These are phyloP conservation scores for Ophiostoma sp. DNA, from an alignment of 2,329 filamentous ascomycete species.

Conservation along the genomic window DNA sequence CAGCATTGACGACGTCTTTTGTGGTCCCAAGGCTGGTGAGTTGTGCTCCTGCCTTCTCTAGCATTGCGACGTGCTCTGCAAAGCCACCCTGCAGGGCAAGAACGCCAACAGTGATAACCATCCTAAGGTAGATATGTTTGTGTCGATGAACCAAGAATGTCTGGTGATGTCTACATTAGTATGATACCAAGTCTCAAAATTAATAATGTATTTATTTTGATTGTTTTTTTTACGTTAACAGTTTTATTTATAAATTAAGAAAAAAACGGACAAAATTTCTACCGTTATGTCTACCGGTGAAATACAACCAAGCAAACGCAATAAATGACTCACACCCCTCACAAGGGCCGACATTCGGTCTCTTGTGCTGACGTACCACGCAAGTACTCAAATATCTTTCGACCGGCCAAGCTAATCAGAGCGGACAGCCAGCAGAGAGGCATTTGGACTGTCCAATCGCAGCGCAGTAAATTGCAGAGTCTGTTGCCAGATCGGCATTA, in stretches of 20 bases:
- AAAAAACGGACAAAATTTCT: not conserved
- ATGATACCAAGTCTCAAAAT: too few relatives aligned
- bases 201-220: too few relatives aligned
- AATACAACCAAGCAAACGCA: not conserved
- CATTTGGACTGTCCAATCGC: conserved; percentile 14
- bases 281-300: not conserved
- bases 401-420: not conserved
- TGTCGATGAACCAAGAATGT: too few relatives aligned
- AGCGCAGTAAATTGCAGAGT: conserved; percentile 7
- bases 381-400: not conserved
- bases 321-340: not conserved
- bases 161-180: too few relatives aligned
- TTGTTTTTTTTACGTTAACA: too few relatives aligned
- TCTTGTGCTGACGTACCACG: not conserved
- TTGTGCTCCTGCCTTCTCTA: conserved; percentile 62
- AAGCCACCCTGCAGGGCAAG: conserved; percentile 89
- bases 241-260: too few relatives aligned
- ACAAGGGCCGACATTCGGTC: not conserved
- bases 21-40: not conserved
- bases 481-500: conserved; percentile 16
- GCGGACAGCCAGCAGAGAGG: not conserved
- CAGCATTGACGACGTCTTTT: conserved; percentile 28
- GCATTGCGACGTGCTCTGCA: conserved; percentile 77
- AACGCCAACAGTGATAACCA: conserved; percentile 57
- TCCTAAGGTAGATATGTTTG: conserved; percentile 18